Evolutionary conservation across 352 stramenopile species (phyloP).

Genomic region (Globisporangium camurandrum): DNA sequence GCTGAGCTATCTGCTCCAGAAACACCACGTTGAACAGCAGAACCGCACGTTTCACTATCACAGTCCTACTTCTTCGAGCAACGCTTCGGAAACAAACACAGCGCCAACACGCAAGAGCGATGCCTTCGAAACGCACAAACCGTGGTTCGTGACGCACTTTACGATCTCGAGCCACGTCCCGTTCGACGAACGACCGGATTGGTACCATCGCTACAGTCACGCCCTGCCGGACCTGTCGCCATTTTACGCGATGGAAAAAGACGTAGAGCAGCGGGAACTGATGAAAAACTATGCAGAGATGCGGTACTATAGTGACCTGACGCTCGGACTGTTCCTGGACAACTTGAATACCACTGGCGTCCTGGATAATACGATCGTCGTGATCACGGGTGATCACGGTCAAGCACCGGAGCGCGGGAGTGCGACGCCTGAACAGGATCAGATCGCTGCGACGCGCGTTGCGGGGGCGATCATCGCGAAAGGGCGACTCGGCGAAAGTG

Average conservation of each 20-base stretch:
- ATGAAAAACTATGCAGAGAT: conserved; percentile 58
- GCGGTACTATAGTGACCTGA: conserved; percentile 56
- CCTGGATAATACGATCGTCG: conserved; percentile 60
- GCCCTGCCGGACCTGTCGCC: conserved; percentile 33
- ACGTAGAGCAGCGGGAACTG: conserved; percentile 25
- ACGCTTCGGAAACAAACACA: too few species aligned
- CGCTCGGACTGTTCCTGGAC: conserved; percentile 51
- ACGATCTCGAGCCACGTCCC: conserved; percentile 69
- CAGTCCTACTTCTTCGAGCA: too few species aligned
- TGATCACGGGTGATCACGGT: conserved; percentile 58
- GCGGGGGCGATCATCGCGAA: conserved; percentile 49
- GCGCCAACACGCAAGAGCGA: conserved; percentile 11
- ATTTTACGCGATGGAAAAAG: conserved; percentile 23
- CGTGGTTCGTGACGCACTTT: conserved; percentile 59
- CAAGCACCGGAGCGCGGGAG: conserved; percentile 40
- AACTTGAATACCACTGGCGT: conserved; percentile 38
- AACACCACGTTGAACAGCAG: conserved; percentile 12
- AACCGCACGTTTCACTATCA: conserved; percentile 6
- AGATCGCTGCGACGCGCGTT: conserved; percentile 36
- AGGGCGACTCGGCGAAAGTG: conserved; percentile 27
- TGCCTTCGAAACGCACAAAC: conserved; percentile 15
- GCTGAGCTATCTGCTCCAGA: conserved; percentile 39
- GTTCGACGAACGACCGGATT: conserved; percentile 52
- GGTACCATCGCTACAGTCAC: conserved; percentile 39
- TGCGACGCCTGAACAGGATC: conserved; percentile 38